phyloP scores from a whole-genome alignment of 441 rosid species.

The Bruguiera hainesii region DNA sequence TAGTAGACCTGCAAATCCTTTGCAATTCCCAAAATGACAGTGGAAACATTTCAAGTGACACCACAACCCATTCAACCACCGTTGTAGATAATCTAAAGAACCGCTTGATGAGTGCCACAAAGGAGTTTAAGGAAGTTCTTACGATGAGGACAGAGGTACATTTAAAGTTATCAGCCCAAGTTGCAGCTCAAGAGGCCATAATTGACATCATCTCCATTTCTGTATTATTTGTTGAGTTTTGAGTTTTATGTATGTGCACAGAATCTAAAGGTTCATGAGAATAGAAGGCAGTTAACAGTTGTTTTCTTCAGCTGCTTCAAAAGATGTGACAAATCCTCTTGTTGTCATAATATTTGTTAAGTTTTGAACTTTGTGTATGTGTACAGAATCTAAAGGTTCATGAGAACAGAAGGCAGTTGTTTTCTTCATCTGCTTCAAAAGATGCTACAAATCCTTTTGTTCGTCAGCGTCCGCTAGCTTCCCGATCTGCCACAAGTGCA shows the following conservation, averaged over 20 bases:
- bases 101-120: conserved; percentile 71
- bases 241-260: conserved; percentile 21
- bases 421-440: conserved; percentile 73
- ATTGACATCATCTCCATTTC: not conserved
- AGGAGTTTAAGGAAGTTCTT: conserved; percentile 89
- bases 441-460: conserved; percentile 85
- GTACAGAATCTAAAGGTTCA: conserved; percentile 82
- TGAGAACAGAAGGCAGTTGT: conserved; percentile 84
- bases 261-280: conserved; percentile 89
- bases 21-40: conserved; percentile 67
- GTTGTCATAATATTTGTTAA: conserved; percentile 19
- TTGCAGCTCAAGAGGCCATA: not conserved
- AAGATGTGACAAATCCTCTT: conserved; percentile 82
- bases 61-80: conserved; percentile 77
- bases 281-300: conserved; percentile 55
- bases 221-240: not conserved
- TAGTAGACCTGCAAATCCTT: conserved; percentile 81
- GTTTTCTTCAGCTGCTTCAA: conserved; percentile 71
- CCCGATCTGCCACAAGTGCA: conserved; percentile 50
- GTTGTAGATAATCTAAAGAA: conserved; percentile 64
- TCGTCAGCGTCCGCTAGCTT: conserved; percentile 85
- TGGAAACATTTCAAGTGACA: conserved; percentile 66
- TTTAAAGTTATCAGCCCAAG: not conserved
- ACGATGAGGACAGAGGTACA: conserved; percentile 88
- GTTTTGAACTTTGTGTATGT: conserved; percentile 9